phyloP scores from a whole-genome alignment of 148 eudicot genomes.

The Vaccinium vitisidaea region DNA sequence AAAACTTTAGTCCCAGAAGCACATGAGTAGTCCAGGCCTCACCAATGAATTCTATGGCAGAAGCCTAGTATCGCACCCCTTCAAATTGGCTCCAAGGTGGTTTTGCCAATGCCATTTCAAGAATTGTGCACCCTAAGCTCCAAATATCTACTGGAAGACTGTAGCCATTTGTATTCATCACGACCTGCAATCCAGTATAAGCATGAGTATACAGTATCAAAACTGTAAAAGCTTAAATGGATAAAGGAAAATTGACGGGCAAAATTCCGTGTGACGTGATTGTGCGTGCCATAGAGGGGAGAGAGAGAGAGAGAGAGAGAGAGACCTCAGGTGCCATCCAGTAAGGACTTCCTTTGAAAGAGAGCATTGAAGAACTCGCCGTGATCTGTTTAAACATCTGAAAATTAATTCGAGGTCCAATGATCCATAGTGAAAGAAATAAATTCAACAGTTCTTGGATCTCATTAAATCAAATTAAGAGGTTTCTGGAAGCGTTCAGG shows the following conservation, averaged over 20 bases:
- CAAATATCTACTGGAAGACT: constrained; percentile 90
- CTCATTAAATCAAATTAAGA: constrained; percentile 3
- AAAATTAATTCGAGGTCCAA: constrained; percentile 6
- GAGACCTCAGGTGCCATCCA: constrained; percentile 99
- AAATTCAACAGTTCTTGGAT: not conserved
- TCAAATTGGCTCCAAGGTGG: constrained; percentile 98
- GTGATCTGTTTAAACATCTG: constrained; percentile 51
- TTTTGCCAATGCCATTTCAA: constrained; percentile 88
- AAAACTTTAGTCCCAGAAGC: constrained; percentile 14
- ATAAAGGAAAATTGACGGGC: not conserved
- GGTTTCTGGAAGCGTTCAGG: not conserved
- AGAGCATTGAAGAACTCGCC: constrained; percentile 67
- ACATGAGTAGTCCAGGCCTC: not conserved
- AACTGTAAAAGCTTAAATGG: not conserved
- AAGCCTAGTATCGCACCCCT: constrained; percentile 61
- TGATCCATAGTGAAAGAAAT: not conserved
- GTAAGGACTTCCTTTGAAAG: constrained; percentile 98
- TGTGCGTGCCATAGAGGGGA: constrained; percentile 22
- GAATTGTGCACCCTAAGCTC: constrained; percentile 96
- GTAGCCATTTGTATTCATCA: constrained; percentile 87
- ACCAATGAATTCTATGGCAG: constrained; percentile 10
- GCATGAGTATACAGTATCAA: constrained; percentile 8
- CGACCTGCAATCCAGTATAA: constrained; percentile 49
- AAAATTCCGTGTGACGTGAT: not conserved
- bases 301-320: constrained; percentile 20